A percentile compares a stretch with the other conserved stretches of the same genome.
phyloP scores from a whole-genome alignment of 768 basidiomycete species.

The Lactarius psammicola region DNA sequence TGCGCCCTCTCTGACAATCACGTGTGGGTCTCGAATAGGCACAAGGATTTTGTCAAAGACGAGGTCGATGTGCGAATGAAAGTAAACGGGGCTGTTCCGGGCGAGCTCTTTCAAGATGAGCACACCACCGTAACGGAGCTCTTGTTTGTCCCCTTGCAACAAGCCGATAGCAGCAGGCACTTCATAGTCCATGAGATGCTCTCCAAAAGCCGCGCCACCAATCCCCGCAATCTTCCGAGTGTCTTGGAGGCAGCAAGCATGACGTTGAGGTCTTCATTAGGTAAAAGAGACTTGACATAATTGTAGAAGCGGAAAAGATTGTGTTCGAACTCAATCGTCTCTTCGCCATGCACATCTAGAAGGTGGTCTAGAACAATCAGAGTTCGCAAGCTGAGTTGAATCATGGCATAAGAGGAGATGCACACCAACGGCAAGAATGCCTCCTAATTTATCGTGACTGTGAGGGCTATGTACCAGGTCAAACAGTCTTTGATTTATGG shows the following conservation, averaged over 20 bases:
- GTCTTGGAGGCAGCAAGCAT: constrained; percentile 96
- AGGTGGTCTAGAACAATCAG: constrained; percentile 57
- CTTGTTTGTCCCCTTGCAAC: constrained; percentile 70
- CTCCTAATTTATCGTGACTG: constrained; percentile 78
- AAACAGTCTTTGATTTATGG: constrained; percentile 75
- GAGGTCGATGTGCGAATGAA: constrained; percentile 81
- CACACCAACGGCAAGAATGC: constrained; percentile 83
- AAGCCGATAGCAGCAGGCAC: constrained; percentile 81
- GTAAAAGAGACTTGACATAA: constrained; percentile 90
- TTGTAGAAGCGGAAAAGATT: constrained; percentile 86
- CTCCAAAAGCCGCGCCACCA: constrained; percentile 80
- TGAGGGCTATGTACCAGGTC: constrained; percentile 82
- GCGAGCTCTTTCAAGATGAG: constrained; percentile 94
- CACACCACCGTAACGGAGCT: constrained; percentile 90
- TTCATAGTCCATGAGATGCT: constrained; percentile 86
- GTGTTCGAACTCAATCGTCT: constrained; percentile 75
- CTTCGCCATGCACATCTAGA: constrained; percentile 73
- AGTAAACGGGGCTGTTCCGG: constrained; percentile 80
- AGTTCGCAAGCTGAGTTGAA: constrained; percentile 6
- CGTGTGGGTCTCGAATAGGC: constrained; percentile 82
- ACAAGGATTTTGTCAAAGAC: constrained; percentile 93
- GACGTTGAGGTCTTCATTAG: constrained; percentile 86
- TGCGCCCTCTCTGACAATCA: constrained; percentile 89
- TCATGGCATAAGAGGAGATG: constrained; percentile 5
- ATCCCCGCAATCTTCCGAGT: constrained; percentile 81